Evolutionary conservation across 768 basidiomycete genomes (phyloP).

Genomic region (Inosperma sp.): DNA sequence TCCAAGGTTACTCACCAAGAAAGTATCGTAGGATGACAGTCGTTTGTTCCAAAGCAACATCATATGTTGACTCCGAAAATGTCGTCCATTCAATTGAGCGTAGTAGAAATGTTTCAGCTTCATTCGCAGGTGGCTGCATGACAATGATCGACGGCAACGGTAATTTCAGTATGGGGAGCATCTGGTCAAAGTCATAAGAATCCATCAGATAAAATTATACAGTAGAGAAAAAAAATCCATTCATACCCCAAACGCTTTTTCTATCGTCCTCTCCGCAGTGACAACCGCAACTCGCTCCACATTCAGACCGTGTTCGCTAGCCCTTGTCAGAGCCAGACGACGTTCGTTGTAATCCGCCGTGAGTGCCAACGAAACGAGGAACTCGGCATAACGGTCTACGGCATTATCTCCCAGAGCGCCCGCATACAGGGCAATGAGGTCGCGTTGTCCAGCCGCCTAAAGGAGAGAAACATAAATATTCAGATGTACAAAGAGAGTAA

Average conservation of each 20-base stretch:
- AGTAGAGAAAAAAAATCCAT: constrained; percentile 4
- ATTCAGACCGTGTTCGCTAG: constrained; percentile 82
- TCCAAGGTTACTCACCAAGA: constrained; percentile 54
- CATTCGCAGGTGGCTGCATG: constrained; percentile 51
- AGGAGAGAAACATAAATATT: constrained; percentile 2
- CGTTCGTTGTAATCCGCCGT: constrained; percentile 61
- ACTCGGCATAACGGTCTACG: constrained; percentile 86
- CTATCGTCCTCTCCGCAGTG: constrained; percentile 75
- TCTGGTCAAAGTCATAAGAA: constrained; percentile 29
- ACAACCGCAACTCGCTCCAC: constrained; percentile 72
- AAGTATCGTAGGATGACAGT: constrained; percentile 88
- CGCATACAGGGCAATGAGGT: constrained; percentile 92
- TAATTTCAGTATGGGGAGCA: constrained; percentile 50
- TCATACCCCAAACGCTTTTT: constrained; percentile 59
- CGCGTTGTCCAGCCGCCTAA: constrained; percentile 70
- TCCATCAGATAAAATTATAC: constrained; percentile 3
- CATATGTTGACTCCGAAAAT: constrained; percentile 66
- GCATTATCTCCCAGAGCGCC: constrained; percentile 87
- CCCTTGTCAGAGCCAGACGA: constrained; percentile 63
- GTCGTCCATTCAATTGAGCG: constrained; percentile 94
- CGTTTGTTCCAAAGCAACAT: constrained; percentile 77
- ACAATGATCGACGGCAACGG: constrained; percentile 58
- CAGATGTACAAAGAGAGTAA: background rate
- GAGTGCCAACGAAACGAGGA: constrained; percentile 74
- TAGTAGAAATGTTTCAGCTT: constrained; percentile 61